Evolutionary conservation across 2,329 filamentous ascomycete genomes (phyloP), one percentile per base, ranked within the genome.

Genomic region (Fusarium sp.): DNA sequence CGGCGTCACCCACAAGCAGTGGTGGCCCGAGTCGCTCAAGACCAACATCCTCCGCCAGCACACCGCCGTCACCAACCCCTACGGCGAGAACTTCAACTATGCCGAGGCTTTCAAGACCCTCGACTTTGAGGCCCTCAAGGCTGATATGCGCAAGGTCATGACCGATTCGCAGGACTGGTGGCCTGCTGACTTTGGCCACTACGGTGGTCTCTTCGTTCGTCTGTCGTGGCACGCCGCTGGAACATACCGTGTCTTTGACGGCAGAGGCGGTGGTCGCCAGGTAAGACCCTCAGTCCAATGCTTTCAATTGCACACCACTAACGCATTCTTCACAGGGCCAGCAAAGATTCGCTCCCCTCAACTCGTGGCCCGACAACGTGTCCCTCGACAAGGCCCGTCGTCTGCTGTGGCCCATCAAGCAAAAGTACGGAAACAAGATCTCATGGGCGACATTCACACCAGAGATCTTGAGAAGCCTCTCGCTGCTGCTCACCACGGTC

Each of bases 141-240:
- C 91, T 80, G 92, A 94, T 76, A 80, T 94, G 17, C 73, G 81
- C 22, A 83, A 81, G 32, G 75, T 94, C 73, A 91, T 93, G 90
- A 94, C 91, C 56, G 88, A 93, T 77, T 93, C 90, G 7, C 88
- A 94, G 80, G 88, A 92, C 43, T 93, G 87, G 87, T 94, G 92
- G 92, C 92, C 92, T 2, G 92, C 92, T 40, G 92, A 94, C 78
- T 93, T 92, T 74, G 91, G 91, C 61, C 90, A 93, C 84, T 94
- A 94, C 73, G 92, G 91, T 71, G 91, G 91, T 79, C 85, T 94
- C 40, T 93, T 94, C 79, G 85, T 94, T 76, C 90, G 92, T 61
- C 88, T 94, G 89, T 89, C 90, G 64, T 94, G 92, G 92, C 92
- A 94, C 84, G 88, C 88, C 68, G 87, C 91, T 45, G 92, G 92